A percentile compares a stretch with the other conserved stretches of the same genome.
These are phyloP conservation scores for Tuber microsphaerosporum DNA, from an alignment of 495 filamentous ascomycete genomes.

Conservation along the genomic window DNA sequence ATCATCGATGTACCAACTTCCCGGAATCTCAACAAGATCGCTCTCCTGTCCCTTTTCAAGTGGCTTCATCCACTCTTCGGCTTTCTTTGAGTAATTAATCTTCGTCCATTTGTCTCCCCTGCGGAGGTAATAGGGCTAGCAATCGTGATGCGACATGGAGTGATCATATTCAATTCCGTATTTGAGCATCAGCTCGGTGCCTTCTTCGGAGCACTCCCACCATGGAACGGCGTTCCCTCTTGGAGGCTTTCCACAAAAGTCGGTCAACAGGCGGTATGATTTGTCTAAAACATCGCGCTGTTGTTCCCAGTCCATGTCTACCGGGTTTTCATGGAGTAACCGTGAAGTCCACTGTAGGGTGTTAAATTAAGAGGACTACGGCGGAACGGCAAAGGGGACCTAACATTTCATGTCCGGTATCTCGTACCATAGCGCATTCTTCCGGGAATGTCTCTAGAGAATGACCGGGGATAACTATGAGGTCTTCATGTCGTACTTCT, in stretches of 20 bases:
- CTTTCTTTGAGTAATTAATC: slow-evolving; percentile 55
- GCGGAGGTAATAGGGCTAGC: slow-evolving; percentile 58
- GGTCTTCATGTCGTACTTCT: slow-evolving; percentile 72
- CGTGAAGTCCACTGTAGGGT: slow-evolving; percentile 54
- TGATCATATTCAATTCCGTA: slow-evolving; percentile 69
- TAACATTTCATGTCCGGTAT: slow-evolving; percentile 67
- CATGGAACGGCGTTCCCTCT: slow-evolving; percentile 55
- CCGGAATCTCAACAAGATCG: slow-evolving; percentile 59
- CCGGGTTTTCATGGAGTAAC: slow-evolving; percentile 71
- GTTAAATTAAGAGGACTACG: background rate
- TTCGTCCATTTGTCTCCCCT: slow-evolving; percentile 58
- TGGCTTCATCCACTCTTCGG: slow-evolving; percentile 62
- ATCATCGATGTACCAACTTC: slow-evolving; percentile 64
- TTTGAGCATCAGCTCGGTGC: slow-evolving; percentile 57
- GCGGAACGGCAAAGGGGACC: background rate
- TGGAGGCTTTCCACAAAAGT: slow-evolving; percentile 66
- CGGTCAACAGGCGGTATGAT: slow-evolving; percentile 62
- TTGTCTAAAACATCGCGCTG: slow-evolving; percentile 70
- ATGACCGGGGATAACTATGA: slow-evolving; percentile 78
- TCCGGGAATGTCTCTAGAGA: slow-evolving; percentile 70
- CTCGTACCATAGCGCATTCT: slow-evolving; percentile 65
- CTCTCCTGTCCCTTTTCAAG: slow-evolving; percentile 50
- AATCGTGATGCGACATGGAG: slow-evolving; percentile 61
- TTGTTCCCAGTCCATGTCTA: slow-evolving; percentile 64
- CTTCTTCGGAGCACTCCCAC: slow-evolving; percentile 63